phyloP scores from a whole-genome alignment of 2,329 filamentous ascomycete species.

The Nemania bipapillata region DNA sequence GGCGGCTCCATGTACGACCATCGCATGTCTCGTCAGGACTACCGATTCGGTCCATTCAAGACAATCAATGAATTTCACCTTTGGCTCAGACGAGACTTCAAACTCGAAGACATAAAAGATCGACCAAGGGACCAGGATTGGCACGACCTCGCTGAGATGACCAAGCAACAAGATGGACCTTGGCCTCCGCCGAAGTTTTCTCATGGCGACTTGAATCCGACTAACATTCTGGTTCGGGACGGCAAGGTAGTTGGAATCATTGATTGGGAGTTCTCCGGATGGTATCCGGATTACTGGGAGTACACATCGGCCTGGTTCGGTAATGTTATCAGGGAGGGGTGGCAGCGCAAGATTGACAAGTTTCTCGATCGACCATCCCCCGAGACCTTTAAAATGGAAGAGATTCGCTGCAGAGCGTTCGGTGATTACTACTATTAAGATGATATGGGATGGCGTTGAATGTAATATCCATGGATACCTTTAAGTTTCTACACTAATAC shows the following conservation, averaged over 20 bases:
- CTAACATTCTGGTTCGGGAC: slow-evolving; percentile 3
- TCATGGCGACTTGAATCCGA: slow-evolving; percentile 8
- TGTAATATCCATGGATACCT: not conserved
- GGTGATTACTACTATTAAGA: not conserved
- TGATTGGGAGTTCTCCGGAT: slow-evolving; percentile 13
- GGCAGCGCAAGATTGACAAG: not conserved
- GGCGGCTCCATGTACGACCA: slow-evolving; percentile 2
- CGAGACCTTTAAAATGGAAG: slow-evolving; percentile 12
- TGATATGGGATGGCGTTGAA: not conserved
- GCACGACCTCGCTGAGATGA: not conserved
- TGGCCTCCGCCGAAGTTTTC: not conserved
- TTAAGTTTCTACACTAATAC: not conserved
- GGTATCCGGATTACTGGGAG: slow-evolving; percentile 14
- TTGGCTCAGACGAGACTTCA: slow-evolving; percentile 6
- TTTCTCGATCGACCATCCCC: slow-evolving; percentile 2
- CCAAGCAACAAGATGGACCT: not conserved
- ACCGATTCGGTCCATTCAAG: slow-evolving; percentile 5
- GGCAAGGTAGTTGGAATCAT: slow-evolving; percentile 8
- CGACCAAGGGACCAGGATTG: slow-evolving; percentile 2
- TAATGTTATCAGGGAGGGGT: not conserved
- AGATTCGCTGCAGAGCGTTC: not conserved
- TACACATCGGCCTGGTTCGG: slow-evolving; percentile 3
- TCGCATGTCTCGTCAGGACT: not conserved
- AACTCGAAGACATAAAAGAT: not conserved
- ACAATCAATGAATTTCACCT: slow-evolving; percentile 11